phyloP scores from a whole-genome alignment of 768 basidiomycete species.

The Collybia sordida region DNA sequence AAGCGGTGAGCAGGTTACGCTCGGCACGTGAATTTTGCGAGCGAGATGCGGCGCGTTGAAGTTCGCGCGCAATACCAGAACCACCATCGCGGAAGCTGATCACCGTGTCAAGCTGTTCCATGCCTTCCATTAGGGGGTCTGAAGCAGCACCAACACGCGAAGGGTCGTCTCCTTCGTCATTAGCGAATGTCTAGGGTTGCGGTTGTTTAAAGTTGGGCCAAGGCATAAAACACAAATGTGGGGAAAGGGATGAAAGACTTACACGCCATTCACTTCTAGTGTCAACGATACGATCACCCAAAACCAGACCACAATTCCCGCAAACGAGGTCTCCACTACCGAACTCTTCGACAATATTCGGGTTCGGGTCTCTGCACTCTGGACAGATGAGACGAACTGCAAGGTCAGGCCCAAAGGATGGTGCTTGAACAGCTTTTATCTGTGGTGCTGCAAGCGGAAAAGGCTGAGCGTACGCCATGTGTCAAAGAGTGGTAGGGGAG shows the following conservation, averaged over 20 bases:
- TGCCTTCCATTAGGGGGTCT: slow-evolving; percentile 91
- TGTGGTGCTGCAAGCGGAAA: slow-evolving; percentile 73
- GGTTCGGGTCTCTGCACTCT: slow-evolving; percentile 91
- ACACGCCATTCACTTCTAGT: slow-evolving; percentile 98
- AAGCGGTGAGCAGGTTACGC: slow-evolving; percentile 84
- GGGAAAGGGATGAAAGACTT: slow-evolving; percentile 36
- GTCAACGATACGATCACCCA: slow-evolving; percentile 96
- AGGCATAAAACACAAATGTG: slow-evolving; percentile 3
- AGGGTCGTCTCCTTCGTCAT: slow-evolving; percentile 99
- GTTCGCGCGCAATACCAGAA: slow-evolving; percentile 85
- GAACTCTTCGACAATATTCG: slow-evolving; percentile 96
- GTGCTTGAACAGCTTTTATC: slow-evolving; percentile 51
- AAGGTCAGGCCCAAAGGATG: slow-evolving; percentile 76
- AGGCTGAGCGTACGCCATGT: slow-evolving; percentile 74
- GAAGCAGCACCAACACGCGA: slow-evolving; percentile 98
- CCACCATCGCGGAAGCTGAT: slow-evolving; percentile 97
- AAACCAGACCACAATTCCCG: slow-evolving; percentile 87
- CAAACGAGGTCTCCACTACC: slow-evolving; percentile 97
- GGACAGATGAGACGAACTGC: slow-evolving; percentile 92
- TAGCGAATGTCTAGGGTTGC: slow-evolving; percentile 84
- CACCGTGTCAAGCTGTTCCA: slow-evolving; percentile 91
- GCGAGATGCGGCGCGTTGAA: slow-evolving; percentile 89
- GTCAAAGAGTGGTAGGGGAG: slow-evolving; percentile 22
- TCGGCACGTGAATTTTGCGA: slow-evolving; percentile 78
- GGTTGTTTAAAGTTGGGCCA: slow-evolving; percentile 14